These are phyloP conservation scores for Aureobasidium sp. DNA, from an alignment of 2,329 filamentous ascomycete genomes.

Conservation along the genomic window DNA sequence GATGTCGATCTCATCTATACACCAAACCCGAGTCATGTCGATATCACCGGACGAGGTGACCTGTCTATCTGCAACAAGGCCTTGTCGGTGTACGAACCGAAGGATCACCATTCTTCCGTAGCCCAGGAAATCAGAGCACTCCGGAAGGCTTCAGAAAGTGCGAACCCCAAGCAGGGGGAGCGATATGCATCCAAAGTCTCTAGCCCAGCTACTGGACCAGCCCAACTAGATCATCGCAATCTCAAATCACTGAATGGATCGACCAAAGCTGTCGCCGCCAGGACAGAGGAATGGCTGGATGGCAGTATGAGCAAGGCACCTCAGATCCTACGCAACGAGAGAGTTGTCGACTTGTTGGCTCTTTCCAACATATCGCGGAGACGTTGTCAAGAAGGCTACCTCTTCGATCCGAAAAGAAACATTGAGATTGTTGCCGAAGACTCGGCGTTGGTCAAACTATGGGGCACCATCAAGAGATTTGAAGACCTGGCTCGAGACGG, in stretches of 20 bases:
- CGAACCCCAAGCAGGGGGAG: background rate
- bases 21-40: slow-evolving; percentile 34
- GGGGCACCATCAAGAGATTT: slow-evolving; percentile 63
- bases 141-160: background rate
- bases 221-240: slow-evolving; percentile 4
- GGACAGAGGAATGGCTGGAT: slow-evolving; percentile 11
- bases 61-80: slow-evolving; percentile 20
- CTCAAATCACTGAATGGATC: slow-evolving; percentile 7
- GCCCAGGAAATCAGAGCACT: slow-evolving; percentile 13
- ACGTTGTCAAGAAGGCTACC: slow-evolving; percentile 48
- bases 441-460: slow-evolving; percentile 67
- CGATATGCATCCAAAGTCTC: background rate
- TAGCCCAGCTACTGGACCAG: background rate
- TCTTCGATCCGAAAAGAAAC: slow-evolving; percentile 55
- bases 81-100: slow-evolving; percentile 9
- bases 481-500: slow-evolving; percentile 55
- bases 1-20: slow-evolving; percentile 42
- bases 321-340: background rate
- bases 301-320: background rate
- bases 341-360: slow-evolving; percentile 13
- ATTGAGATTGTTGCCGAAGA: slow-evolving; percentile 60
- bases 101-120: background rate
- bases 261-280: background rate
- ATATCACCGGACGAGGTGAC: slow-evolving; percentile 36
- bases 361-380: slow-evolving; percentile 33